phyloP scores from a whole-genome alignment of 2,329 filamentous ascomycete genomes.

The Orbilia blumenaviensis region DNA sequence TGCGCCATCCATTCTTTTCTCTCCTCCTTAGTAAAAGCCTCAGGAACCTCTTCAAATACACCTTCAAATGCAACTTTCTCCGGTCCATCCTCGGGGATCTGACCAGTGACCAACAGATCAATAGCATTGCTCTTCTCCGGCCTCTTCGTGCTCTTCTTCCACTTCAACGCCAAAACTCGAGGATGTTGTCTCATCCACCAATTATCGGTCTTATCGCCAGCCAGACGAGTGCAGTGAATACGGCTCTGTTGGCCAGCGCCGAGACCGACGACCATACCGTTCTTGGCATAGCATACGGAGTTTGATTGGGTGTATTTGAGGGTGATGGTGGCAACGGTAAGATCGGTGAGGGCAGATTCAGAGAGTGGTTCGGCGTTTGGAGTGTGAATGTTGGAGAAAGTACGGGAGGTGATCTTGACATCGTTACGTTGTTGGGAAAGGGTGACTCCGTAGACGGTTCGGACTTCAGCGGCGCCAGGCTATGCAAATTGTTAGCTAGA shows the following conservation, averaged over 20 bases:
- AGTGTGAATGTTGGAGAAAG: slow-evolving; percentile 84
- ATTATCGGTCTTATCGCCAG: slow-evolving; percentile 98
- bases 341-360: slow-evolving; percentile 83
- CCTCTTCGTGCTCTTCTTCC: slow-evolving; percentile 97
- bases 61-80: slow-evolving; percentile 88
- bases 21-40: slow-evolving; percentile 83
- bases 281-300: slow-evolving; percentile 95
- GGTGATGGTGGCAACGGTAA: slow-evolving; percentile 94
- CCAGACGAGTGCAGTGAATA: slow-evolving; percentile 97
- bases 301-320: slow-evolving; percentile 99
- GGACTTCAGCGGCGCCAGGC: slow-evolving; percentile 77
- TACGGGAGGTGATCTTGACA: slow-evolving; percentile 81
- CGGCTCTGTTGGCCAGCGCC: slow-evolving; percentile 96
- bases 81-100: slow-evolving; percentile 75
- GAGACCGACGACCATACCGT: slow-evolving; percentile 91
- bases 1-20: slow-evolving; percentile 84
- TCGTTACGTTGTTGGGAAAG: slow-evolving; percentile 94
- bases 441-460: slow-evolving; percentile 89
- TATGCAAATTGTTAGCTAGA: neutral
- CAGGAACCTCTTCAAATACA: slow-evolving; percentile 88
- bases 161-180: slow-evolving; percentile 85
- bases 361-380: slow-evolving; percentile 82
- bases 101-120: slow-evolving; percentile 89
- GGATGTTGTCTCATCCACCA: slow-evolving; percentile 99
- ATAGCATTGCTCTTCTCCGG: slow-evolving; percentile 98